phyloP scores from a whole-genome alignment of 768 basidiomycete species.

The Tremella yokohamensis region DNA sequence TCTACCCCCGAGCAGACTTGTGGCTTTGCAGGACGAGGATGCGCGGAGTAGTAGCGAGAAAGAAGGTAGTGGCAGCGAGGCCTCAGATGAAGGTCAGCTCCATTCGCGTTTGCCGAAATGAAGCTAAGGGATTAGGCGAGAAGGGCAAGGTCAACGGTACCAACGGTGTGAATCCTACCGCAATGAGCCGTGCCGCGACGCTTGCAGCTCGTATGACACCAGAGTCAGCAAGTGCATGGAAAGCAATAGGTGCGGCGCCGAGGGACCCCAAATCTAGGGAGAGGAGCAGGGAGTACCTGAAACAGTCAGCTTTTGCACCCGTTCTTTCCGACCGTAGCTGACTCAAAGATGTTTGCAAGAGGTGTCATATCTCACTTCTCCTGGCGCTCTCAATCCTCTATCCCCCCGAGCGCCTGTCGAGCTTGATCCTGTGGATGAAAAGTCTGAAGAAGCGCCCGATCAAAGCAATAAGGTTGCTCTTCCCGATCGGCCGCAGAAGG shows the following conservation, averaged over 20 bases:
- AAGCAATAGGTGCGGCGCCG: slow-evolving; percentile 61
- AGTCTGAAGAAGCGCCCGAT: background rate
- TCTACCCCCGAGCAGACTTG: slow-evolving; percentile 30
- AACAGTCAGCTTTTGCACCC: slow-evolving; percentile 70
- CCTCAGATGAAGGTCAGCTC: slow-evolving; percentile 24
- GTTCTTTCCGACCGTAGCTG: slow-evolving; percentile 2
- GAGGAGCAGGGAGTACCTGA: slow-evolving; percentile 90
- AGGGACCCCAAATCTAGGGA: slow-evolving; percentile 96
- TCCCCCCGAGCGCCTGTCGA: slow-evolving; percentile 66
- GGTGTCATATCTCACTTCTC: slow-evolving; percentile 93
- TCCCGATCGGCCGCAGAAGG: slow-evolving; percentile 30
- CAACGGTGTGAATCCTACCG: slow-evolving; percentile 30
- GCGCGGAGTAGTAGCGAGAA: slow-evolving; percentile 23
- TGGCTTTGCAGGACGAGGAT: slow-evolving; percentile 42
- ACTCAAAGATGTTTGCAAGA: slow-evolving; percentile 83
- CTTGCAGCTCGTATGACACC: slow-evolving; percentile 14
- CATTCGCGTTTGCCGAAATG: slow-evolving; percentile 18
- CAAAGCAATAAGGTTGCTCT: slow-evolving; percentile 6
- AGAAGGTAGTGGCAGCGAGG: slow-evolving; percentile 40
- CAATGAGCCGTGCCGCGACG: slow-evolving; percentile 24
- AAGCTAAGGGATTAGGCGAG: background rate
- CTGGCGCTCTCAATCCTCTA: slow-evolving; percentile 94
- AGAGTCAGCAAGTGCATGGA: slow-evolving; percentile 54
- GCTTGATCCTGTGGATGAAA: slow-evolving; percentile 1
- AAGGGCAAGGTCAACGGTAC: background rate